phyloP scores from a whole-genome alignment of 2,329 filamentous ascomycete species.

The Pseudogymnoascus sp. region DNA sequence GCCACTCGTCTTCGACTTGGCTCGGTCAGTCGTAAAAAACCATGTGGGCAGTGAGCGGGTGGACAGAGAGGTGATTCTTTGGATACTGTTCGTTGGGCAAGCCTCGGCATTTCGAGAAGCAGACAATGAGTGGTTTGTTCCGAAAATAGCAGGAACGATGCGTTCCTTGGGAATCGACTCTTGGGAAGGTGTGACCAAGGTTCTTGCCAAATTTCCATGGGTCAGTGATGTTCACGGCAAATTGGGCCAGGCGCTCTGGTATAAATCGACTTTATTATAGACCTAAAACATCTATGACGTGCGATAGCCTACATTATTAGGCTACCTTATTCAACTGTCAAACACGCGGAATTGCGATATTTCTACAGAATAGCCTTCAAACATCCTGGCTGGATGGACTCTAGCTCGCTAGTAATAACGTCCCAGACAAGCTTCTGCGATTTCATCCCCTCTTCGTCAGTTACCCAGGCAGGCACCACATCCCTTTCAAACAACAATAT shows the following conservation, averaged over 20 bases:
- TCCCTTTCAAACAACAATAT: constrained; percentile 6
- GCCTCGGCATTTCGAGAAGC: constrained; percentile 11
- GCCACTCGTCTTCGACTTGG: constrained; percentile 14
- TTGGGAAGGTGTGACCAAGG: constrained; percentile 15
- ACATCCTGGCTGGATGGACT: constrained; percentile 26
- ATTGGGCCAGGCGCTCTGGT: constrained; percentile 1
- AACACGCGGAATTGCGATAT: background rate
- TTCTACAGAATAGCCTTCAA: constrained; percentile 17
- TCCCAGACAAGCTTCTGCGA: constrained; percentile 27
- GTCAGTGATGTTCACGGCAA: constrained; percentile 20
- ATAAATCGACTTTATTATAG: background rate
- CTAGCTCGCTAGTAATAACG: constrained; percentile 24
- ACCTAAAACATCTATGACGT: background rate
- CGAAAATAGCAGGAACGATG: constrained; percentile 11
- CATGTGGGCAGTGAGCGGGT: constrained; percentile 6
- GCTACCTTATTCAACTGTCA: background rate
- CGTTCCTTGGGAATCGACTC: constrained; percentile 13
- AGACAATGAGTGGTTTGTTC: constrained; percentile 14
- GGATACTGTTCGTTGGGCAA: constrained; percentile 19
- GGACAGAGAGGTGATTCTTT: constrained; percentile 19
- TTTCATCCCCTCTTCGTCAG: constrained; percentile 21
- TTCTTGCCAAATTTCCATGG: constrained; percentile 24
- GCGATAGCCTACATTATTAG: background rate
- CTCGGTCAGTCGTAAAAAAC: constrained; percentile 2
- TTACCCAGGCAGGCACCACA: constrained; percentile 16